Base-by-base conservation (phyloP, 2,329 filamentous ascomycete species). In the Colletotrichum simmondsii region DNA sequence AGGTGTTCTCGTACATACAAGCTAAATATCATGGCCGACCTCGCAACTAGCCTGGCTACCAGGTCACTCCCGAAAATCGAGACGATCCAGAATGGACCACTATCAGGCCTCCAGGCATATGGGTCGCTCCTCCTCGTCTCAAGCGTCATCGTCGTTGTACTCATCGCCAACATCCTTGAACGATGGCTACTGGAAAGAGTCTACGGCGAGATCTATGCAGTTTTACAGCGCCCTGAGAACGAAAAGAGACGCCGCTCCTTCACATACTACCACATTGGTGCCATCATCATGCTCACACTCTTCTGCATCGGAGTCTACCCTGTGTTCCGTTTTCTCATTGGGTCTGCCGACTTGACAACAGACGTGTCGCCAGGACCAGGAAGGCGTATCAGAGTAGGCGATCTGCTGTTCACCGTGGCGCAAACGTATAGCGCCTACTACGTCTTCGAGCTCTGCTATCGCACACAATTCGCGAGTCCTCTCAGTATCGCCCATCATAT, bases 371-470 rank as follows among this genome's bases (percentile, higher is more conserved):
- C 60, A 16, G 54, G 62, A 8, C 62, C 62, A 8, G 70, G 70
- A 6, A 63, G 32, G 6, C 70, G 70, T 4, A 62, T 72, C 3
- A 67, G 70, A 12, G 52, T 72, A 10, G 75, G 75, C 11, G 74
- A 75, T 7, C 58, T 75, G 22, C 67, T 76, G 35, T 75, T 72
- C 28, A 66, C 73, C 1, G 22, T 75, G 0, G 58, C 65, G 1
- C 74, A 76, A 52, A 54, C 73, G 1, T 75, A 76, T 66, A 68
- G 66, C 64, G 74, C 65, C 7, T 76, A 76, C 60, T 76, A 76
- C 49, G 65, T 75, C 12, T 76, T 76, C 56, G 75, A 76, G 53
- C 64, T 76, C 4, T 71, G 64, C 26, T 76, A 64, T 26, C 74
- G 75, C 57, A 68, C 72, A 14, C 58, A 64, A 11, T 76, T 74